A percentile compares a stretch with the other conserved stretches of the same genome.
Conservation (phyloP, 139 green algal genomes). For the Picochlorum sp. region DNA sequence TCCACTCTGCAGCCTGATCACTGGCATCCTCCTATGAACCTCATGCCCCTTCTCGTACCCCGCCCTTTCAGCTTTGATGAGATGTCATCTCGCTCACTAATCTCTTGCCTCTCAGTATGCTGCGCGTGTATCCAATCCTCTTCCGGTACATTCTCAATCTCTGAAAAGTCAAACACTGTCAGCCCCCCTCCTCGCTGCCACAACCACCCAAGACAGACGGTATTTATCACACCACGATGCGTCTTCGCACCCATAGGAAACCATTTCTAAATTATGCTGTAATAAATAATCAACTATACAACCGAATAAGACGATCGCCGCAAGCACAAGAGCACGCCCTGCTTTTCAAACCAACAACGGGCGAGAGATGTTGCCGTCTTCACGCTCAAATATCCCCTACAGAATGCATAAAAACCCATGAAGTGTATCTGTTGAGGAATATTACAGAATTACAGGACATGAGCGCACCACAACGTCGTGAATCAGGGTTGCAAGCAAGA, state of each 20-base stretch:
- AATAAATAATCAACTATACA: neutral
- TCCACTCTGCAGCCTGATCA: neutral
- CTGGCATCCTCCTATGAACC: too few species aligned
- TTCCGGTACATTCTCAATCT: neutral
- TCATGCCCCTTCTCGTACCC: neutral
- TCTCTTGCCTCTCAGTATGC: constrained; percentile 10
- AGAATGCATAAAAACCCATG: too few species aligned
- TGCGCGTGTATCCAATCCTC: constrained; percentile 5
- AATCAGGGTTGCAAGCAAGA: too few species aligned
- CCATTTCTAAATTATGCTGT: neutral
- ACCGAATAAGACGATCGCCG: too few species aligned
- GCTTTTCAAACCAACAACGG: too few species aligned
- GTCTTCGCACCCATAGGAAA: neutral
- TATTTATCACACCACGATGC: constrained; percentile 16
- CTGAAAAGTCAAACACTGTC: constrained; percentile 16
- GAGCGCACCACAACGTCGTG: too few species aligned
- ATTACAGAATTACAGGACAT: too few species aligned
- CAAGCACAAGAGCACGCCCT: too few species aligned
- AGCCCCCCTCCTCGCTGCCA: constrained; percentile 1
- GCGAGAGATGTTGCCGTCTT: too few species aligned
- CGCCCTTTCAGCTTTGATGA: neutral
- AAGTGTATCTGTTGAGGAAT: too few species aligned
- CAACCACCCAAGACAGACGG: neutral
- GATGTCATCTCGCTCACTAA: constrained; percentile 3
- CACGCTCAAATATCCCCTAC: too few species aligned